These are phyloP conservation scores for Waltergamsia citrina DNA, from an alignment of 2,329 filamentous ascomycete genomes.

Conservation along the genomic window DNA sequence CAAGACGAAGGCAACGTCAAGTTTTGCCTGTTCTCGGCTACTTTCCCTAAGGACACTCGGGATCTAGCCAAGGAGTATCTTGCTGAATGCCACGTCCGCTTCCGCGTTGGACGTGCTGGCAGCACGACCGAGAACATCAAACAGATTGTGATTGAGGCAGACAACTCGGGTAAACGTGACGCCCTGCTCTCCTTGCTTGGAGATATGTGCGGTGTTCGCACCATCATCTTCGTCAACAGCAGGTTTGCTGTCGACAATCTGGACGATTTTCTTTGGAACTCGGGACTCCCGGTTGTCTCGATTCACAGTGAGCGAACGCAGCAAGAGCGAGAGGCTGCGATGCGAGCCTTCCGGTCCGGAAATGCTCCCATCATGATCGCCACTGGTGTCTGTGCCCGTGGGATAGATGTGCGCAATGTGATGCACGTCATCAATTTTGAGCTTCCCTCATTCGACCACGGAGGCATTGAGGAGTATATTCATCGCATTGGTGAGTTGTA, in stretches of 20 bases:
- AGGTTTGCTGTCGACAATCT: conserved; percentile 71
- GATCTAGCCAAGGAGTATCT: conserved; percentile 71
- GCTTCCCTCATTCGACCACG: conserved; percentile 61
- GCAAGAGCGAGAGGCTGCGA: conserved; percentile 80
- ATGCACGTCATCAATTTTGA: conserved; percentile 93
- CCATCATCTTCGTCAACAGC: conserved; percentile 82
- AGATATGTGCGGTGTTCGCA: conserved; percentile 62
- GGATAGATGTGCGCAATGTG: conserved; percentile 80
- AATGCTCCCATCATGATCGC: conserved; percentile 72
- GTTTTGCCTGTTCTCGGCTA: conserved; percentile 86
- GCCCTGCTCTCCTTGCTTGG: conserved; percentile 65
- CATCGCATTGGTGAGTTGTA: conserved; percentile 76
- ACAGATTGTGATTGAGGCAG: conserved; percentile 63
- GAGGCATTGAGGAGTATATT: conserved; percentile 88
- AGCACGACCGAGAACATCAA: conserved; percentile 75
- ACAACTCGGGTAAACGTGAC: conserved; percentile 57
- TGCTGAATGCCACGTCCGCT: conserved; percentile 61
- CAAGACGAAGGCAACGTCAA: conserved; percentile 62
- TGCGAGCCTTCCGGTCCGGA: conserved; percentile 75
- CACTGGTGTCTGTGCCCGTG: conserved; percentile 79
- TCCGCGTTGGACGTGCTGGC: conserved; percentile 81
- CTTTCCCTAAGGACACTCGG: conserved; percentile 75
- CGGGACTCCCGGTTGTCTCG: conserved; percentile 70
- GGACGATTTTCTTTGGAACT: conserved; percentile 81
- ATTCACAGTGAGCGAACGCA: conserved; percentile 86